These are phyloP conservation scores for Microdochium nivale DNA, from an alignment of 2,329 filamentous ascomycete species.

Conservation along the genomic window DNA sequence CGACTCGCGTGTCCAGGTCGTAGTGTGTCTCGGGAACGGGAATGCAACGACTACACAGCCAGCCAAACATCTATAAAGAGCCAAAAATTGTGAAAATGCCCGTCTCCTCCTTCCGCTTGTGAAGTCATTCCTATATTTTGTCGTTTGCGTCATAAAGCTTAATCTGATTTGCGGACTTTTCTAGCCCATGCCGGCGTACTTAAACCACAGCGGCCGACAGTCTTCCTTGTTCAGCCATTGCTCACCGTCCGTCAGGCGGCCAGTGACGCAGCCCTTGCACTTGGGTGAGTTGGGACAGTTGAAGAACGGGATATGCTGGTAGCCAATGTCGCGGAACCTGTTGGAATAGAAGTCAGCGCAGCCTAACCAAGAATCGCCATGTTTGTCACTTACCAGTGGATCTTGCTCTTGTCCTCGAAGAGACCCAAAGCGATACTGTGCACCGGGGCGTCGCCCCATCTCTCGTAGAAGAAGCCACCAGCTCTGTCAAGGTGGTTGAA, in stretches of 20 bases:
- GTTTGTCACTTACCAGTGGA: conserved; percentile 75
- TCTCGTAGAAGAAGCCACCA: conserved; percentile 96
- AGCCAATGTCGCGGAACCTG: conserved; percentile 98
- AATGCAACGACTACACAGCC: background rate
- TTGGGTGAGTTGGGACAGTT: conserved; percentile 97
- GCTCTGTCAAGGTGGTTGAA: conserved; percentile 91
- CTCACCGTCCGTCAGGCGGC: conserved; percentile 83
- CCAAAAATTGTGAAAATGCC: background rate
- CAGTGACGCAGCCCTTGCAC: conserved; percentile 79
- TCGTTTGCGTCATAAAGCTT: background rate
- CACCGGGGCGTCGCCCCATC: conserved; percentile 96
- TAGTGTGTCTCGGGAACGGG: background rate
- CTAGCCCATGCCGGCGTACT: conserved; percentile 77
- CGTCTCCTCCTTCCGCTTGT: background rate
- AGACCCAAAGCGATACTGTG: conserved; percentile 88
- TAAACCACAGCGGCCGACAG: conserved; percentile 95
- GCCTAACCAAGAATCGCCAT: no score
- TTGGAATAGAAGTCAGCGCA: conserved; percentile 10
- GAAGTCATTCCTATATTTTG: background rate
- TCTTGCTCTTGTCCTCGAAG: conserved; percentile 82
- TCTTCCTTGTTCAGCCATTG: conserved; percentile 81
- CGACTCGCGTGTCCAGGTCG: background rate
- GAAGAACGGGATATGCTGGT: conserved; percentile 97
- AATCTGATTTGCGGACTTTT: background rate
- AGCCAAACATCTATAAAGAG: background rate